Base-by-base conservation (phyloP, 2,329 filamentous ascomycete genomes). In the Balansia obtecta region DNA sequence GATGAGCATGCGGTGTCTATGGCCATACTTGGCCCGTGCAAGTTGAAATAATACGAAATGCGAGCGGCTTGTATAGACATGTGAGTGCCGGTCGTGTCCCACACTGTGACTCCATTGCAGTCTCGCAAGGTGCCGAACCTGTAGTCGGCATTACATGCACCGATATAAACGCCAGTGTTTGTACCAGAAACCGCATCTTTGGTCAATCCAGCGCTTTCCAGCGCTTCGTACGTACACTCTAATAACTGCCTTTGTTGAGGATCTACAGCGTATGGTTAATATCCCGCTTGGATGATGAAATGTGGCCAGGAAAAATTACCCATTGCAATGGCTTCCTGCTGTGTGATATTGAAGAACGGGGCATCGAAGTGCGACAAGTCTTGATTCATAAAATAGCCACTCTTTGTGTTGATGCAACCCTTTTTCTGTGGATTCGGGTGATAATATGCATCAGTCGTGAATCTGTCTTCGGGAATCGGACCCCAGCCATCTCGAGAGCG, bases 1-100 rank as follows among this genome's bases (percentile, higher is more conserved):
- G 72, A 74, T 1, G 74, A 77, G 54, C 74, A 79, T 8, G 73
- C 75, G 1, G 74, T 77, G 51, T 78, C 73, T 3, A 72, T 64
- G 0, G 73, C 73, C 50, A 77, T 70, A 48, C 71, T 75, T 0
- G 75, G 74, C 0, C 77, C 77, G 30, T 68, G 65, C 40, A 80
- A 63, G 54, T 80, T 72, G 53, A 77, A 79, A 60, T 71, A 75
- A 54, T 79, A 73, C 1, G 74, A 77, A 16, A 79, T 65, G 42
- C 76, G 65, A 54, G 78, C 79, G 0, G 75, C 73, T 54, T 76
- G 68, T 61, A 79, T 76, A 11, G 72, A 72, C 57, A 71, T 69
- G 41, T 72, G 72, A 53, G 63, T 63, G 64, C 73, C 72, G 22
- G 73, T 76, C 30, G 71, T 71, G 54, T 75, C 72, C 51, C 75